Percentiles rank a stretch among this genome's conserved stretches.
These are phyloP conservation scores for Colletotrichum tropicicola DNA, from an alignment of 2,329 filamentous ascomycete species.

Conservation along the genomic window DNA sequence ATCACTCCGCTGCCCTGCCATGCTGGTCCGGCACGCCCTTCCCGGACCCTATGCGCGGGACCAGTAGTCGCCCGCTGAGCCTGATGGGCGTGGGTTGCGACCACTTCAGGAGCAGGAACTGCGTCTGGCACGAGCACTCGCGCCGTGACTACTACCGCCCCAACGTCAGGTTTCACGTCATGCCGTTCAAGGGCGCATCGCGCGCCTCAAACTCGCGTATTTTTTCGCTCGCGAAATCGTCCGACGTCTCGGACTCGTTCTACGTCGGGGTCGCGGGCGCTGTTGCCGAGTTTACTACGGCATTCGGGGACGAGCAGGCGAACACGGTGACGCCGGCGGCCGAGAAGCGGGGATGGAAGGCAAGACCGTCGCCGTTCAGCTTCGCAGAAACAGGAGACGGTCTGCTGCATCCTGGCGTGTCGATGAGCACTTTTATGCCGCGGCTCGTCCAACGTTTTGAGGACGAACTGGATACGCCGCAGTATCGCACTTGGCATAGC, in stretches of 20 bases:
- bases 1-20: slow-evolving; percentile 56
- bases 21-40: slow-evolving; percentile 50
- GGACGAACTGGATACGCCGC: slow-evolving; percentile 14
- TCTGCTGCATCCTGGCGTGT: slow-evolving; percentile 20
- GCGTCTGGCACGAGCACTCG: slow-evolving; percentile 59
- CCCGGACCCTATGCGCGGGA: slow-evolving; percentile 41
- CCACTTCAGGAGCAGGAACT: slow-evolving; percentile 40
- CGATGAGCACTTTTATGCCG: slow-evolving; percentile 29
- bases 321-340: slow-evolving; percentile 10
- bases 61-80: slow-evolving; percentile 29
- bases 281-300: slow-evolving; percentile 51
- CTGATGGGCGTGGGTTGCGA: slow-evolving; percentile 43
- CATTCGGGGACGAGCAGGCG: neutral
- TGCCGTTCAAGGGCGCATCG: slow-evolving; percentile 33
- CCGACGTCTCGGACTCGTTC: slow-evolving; percentile 55
- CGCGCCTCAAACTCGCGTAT: slow-evolving; percentile 40
- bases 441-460: slow-evolving; percentile 26
- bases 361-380: slow-evolving; percentile 20
- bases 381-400: slow-evolving; percentile 41
- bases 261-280: slow-evolving; percentile 59
- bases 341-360: slow-evolving; percentile 21
- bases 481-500: slow-evolving; percentile 14
- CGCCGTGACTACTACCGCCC: slow-evolving; percentile 55
- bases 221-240: slow-evolving; percentile 57
- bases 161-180: slow-evolving; percentile 57